Evolutionary conservation across 176 grass and related monocot species (phyloP).

Genomic region (Aechmea fasciata): DNA sequence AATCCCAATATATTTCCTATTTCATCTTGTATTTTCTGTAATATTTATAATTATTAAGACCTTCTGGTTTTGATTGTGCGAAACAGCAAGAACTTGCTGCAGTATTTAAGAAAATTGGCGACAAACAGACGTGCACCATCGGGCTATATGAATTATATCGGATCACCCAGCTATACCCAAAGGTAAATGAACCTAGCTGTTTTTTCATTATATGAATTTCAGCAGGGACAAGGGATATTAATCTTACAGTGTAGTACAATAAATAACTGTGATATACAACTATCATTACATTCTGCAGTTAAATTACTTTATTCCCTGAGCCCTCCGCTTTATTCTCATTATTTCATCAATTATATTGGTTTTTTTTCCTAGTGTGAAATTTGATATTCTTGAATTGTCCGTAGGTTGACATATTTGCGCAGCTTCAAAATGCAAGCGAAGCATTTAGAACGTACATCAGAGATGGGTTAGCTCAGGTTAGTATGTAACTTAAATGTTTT

Average conservation of each 20-base stretch:
- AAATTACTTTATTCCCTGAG: too few species aligned
- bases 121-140: conserved; percentile 93
- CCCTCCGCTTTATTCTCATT: background rate
- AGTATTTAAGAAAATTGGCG: conserved; percentile 98
- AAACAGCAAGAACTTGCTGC: conserved; percentile 98
- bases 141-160: conserved; percentile 92
- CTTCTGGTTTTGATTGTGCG: conserved; percentile 14
- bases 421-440: conserved; percentile 99
- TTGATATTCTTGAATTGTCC: background rate
- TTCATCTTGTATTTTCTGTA: background rate
- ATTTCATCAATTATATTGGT: background rate
- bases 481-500: background rate
- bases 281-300: too few species aligned
- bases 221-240: too few species aligned
- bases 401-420: conserved; percentile 97
- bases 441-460: conserved; percentile 99
- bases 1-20: background rate
- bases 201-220: too few species aligned
- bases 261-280: too few species aligned
- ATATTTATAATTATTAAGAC: background rate
- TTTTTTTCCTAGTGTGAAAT: conserved; percentile 4
- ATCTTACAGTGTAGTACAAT: too few species aligned
- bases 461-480: conserved; percentile 88
- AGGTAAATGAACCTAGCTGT: conserved; percentile 32
- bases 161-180: conserved; percentile 95